Evolutionary conservation across 2,329 filamentous ascomycete species (phyloP).

Genomic region (Phyllosticta citribraziliensis): DNA sequence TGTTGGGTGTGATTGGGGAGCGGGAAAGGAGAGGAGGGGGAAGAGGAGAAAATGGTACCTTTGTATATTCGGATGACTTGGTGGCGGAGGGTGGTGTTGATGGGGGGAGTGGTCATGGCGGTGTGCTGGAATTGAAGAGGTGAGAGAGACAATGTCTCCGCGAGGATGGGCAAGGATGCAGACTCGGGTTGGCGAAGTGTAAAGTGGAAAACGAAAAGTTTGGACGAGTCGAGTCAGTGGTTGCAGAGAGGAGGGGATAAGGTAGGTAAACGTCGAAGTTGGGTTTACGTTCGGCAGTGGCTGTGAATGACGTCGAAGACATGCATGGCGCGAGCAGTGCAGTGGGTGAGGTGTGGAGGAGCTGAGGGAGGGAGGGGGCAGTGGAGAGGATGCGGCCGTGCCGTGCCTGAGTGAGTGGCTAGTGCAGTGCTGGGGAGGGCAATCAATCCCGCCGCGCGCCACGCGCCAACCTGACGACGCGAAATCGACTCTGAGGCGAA

Average conservation of each 20-base stretch:
- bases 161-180: too few relatives aligned
- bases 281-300: background rate
- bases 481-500: background rate
- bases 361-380: too few relatives aligned
- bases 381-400: too few relatives aligned
- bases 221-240: background rate
- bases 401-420: background rate
- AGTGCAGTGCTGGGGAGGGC: background rate
- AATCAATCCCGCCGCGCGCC: too few relatives aligned
- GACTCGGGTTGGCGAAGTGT: too few relatives aligned
- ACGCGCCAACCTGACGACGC: background rate
- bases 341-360: too few relatives aligned
- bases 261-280: background rate
- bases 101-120: background rate
- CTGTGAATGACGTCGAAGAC: background rate
- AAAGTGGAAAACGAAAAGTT: too few relatives aligned
- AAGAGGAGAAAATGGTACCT: conserved; percentile 49
- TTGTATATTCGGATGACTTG: conserved; percentile 86
- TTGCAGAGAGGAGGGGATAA: background rate
- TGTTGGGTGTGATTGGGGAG: background rate
- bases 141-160: too few relatives aligned
- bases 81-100: conserved; percentile 44
- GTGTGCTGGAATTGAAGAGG: background rate
- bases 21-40: background rate
- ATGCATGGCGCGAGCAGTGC: too few relatives aligned